phyloP scores from a whole-genome alignment of 805 yeast genomes.

The Candida jianshihensis region DNA sequence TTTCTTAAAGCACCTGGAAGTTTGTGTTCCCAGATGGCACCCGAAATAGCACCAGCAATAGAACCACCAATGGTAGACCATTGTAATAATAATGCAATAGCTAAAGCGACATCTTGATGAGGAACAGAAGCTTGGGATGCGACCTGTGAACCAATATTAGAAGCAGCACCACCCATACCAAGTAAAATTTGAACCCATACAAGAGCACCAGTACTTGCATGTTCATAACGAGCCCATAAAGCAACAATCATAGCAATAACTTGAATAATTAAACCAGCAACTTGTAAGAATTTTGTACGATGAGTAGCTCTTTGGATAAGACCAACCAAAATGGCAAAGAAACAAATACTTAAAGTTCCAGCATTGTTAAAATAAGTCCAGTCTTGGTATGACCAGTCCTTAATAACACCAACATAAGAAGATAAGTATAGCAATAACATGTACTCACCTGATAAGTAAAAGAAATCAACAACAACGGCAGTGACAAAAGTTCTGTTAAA shows the following conservation, averaged over 20 bases:
- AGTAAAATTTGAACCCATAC: constrained; percentile 29
- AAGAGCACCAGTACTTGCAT: constrained; percentile 18
- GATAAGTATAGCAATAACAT: constrained; percentile 26
- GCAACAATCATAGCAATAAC: constrained; percentile 28
- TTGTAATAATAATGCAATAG: constrained; percentile 29
- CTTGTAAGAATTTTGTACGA: constrained; percentile 31
- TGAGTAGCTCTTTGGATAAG: constrained; percentile 26
- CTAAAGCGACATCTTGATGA: constrained; percentile 34
- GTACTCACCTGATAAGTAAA: constrained; percentile 26
- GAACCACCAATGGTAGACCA: constrained; percentile 32
- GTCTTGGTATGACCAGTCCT: constrained; percentile 24
- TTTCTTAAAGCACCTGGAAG: constrained; percentile 25
- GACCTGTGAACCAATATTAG: constrained; percentile 29
- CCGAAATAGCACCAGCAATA: constrained; percentile 33
- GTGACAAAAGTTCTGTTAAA: constrained; percentile 31
- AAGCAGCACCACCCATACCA: constrained; percentile 35
- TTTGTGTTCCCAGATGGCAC: constrained; percentile 31
- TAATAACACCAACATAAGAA: constrained; percentile 27
- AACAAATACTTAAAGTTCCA: constrained; percentile 29
- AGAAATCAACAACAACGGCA: constrained; percentile 28
- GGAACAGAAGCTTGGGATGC: constrained; percentile 36
- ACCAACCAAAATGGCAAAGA: constrained; percentile 33
- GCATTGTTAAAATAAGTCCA: constrained; percentile 35
- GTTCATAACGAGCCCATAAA: constrained; percentile 21
- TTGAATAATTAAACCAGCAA: constrained; percentile 27